Conservation (phyloP, 176 grass and related monocot genomes). For the Rhynchospora pubera region DNA sequence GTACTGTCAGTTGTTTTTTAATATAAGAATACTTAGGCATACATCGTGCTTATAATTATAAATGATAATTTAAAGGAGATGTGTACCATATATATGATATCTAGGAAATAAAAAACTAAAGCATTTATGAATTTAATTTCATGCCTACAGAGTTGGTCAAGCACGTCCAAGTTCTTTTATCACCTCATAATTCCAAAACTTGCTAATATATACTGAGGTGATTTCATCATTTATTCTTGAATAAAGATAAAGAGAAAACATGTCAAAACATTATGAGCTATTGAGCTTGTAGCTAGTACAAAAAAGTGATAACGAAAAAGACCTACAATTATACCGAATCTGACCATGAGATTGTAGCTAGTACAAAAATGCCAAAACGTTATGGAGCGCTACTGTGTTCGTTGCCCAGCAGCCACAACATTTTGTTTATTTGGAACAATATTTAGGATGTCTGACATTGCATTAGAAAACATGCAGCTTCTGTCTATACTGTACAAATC, state of each 20-base stretch:
- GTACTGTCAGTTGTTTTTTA: background rate
- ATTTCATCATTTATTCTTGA: background rate
- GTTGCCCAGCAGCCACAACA: background rate
- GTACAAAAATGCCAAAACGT: background rate
- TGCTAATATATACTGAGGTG: background rate
- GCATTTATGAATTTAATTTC: background rate
- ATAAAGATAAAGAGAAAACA: background rate
- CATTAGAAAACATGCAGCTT: background rate
- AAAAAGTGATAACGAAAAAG: background rate
- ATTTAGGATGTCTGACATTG: background rate
- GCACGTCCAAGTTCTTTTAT: background rate
- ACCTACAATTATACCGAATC: background rate
- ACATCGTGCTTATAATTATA: background rate
- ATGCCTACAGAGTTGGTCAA: background rate
- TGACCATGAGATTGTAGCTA: too few relatives aligned
- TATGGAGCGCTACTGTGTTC: background rate
- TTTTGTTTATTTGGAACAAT: background rate
- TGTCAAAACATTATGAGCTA: too few relatives aligned
- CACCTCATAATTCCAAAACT: background rate
- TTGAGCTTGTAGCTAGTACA: too few relatives aligned
- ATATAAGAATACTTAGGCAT: background rate
- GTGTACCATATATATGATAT: too few relatives aligned
- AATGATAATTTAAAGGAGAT: background rate
- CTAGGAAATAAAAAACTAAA: too few relatives aligned
- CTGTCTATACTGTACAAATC: background rate